These are phyloP conservation scores for Raphanus hybrid DNA, from an alignment of 441 rosid genomes.

Conservation along the genomic window DNA sequence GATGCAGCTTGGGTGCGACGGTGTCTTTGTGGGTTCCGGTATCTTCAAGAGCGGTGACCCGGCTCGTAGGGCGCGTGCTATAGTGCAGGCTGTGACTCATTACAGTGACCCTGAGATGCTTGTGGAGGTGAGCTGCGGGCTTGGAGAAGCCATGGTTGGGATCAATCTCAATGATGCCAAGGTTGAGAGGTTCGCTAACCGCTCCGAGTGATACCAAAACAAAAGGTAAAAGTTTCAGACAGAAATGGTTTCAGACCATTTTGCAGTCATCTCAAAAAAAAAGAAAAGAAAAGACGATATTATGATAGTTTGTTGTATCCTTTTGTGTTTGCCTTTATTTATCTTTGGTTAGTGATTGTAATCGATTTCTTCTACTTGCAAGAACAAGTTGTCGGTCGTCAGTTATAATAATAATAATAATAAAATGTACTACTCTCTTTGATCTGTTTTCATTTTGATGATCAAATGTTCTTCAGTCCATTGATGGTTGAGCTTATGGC, in stretches of 20 bases:
- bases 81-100: conserved; percentile 93
- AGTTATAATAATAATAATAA: not conserved
- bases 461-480: not conserved
- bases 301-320: not conserved
- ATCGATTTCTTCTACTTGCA: not conserved
- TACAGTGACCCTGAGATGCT: conserved; percentile 88
- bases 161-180: conserved; percentile 65
- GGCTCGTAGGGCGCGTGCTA: conserved; percentile 82
- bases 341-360: not conserved
- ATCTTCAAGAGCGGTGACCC: conserved; percentile 97
- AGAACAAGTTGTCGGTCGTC: not conserved
- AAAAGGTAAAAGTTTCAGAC: not conserved
- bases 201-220: conserved; percentile 49
- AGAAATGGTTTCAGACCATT: not conserved
- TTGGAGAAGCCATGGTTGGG: conserved; percentile 97
- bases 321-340: not conserved
- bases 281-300: not conserved
- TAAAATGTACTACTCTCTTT: not conserved
- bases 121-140: conserved; percentile 85
- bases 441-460: not conserved
- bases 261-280: not conserved
- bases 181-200: conserved; percentile 90
- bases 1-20: conserved; percentile 98
- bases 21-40: conserved; percentile 92
- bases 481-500: not conserved